Evolutionary conservation across 2,329 filamentous ascomycete genomes (phyloP).

Genomic region (Calonectria crousiana): DNA sequence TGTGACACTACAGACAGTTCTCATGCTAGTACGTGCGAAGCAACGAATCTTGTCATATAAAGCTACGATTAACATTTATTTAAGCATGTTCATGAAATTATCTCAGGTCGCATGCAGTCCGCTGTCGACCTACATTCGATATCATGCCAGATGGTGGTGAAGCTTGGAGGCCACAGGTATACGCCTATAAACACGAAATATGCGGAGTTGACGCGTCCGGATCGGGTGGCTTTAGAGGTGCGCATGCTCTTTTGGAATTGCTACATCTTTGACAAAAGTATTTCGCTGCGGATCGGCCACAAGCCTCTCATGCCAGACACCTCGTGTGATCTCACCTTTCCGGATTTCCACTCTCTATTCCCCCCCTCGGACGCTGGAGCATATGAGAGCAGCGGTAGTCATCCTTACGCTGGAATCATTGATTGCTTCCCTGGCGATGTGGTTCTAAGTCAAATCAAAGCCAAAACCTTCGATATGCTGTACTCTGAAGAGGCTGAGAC

Average conservation of each 20-base stretch:
- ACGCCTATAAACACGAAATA: background rate
- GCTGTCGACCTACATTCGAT: background rate
- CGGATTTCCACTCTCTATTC: background rate
- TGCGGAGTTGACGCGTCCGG: background rate
- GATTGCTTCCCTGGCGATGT: background rate
- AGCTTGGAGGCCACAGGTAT: background rate
- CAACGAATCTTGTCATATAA: background rate
- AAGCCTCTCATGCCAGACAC: background rate
- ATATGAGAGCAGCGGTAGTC: fast-evolving
- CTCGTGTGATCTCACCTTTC: background rate
- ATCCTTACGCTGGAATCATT: background rate
- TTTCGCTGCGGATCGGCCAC: background rate
- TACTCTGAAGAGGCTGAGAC: background rate
- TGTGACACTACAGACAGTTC: background rate
- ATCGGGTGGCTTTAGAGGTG: background rate
- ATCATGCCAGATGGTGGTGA: background rate
- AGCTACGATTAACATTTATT: background rate
- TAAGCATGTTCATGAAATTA: background rate
- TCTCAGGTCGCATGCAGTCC: background rate
- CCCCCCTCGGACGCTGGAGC: too few relatives aligned
- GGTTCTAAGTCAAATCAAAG: background rate
- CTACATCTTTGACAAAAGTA: conserved; percentile 1
- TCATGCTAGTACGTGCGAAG: background rate
- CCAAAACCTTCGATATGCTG: background rate
- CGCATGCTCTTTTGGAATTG: background rate